Percentiles rank a stretch among this genome's conserved stretches.
phyloP scores from a whole-genome alignment of 129 eudicot genomes.

The Escallonia herrerae region DNA sequence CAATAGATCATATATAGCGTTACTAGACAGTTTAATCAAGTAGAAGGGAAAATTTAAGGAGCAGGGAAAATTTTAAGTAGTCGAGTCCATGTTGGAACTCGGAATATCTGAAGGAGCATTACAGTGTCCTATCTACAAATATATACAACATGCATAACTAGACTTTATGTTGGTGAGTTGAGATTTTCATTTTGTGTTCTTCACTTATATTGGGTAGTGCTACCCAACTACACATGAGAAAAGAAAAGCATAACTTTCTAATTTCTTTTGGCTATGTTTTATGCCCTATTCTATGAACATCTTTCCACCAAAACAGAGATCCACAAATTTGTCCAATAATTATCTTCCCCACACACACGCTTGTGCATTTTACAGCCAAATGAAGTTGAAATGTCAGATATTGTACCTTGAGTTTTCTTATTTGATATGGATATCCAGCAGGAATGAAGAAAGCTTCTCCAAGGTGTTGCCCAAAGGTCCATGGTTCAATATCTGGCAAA shows the following conservation, averaged over 20 bases:
- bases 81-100: no score
- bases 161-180: no score
- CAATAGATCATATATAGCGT: neutral
- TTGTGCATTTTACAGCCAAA: neutral
- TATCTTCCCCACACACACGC: neutral
- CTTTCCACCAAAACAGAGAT: no score
- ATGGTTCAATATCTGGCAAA: constrained; percentile 72
- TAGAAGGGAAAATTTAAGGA: neutral
- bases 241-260: no score
- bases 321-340: neutral
- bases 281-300: no score
- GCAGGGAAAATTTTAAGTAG: no score
- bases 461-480: constrained; percentile 72
- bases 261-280: no score
- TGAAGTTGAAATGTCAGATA: neutral
- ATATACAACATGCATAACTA: neutral
- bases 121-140: neutral
- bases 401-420: constrained; percentile 60
- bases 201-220: no score
- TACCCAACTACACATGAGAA: no score
- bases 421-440: constrained; percentile 96
- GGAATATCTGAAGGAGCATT: no score
- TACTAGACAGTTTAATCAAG: neutral
- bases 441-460: constrained; percentile 94
- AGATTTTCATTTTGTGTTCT: no score